These are phyloP conservation scores for Botryobasidium botryosum DNA, from an alignment of 768 basidiomycete species.

Conservation along the genomic window DNA sequence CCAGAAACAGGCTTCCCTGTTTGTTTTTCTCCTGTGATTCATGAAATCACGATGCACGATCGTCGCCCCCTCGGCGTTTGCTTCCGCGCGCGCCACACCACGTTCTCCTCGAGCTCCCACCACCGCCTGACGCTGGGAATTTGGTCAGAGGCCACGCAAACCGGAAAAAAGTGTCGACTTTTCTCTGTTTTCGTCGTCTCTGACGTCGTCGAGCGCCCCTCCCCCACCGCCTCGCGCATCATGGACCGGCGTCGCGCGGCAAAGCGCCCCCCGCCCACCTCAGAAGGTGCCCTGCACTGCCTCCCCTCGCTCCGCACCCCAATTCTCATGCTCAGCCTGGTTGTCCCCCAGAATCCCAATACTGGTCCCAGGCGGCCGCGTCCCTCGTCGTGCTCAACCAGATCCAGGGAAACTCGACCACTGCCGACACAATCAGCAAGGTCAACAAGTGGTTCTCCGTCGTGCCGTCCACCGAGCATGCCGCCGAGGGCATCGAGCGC, in stretches of 20 bases:
- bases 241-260: neutral
- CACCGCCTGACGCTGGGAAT: neutral
- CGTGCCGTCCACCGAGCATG: slow-evolving; percentile 54
- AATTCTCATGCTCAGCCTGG: neutral
- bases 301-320: neutral
- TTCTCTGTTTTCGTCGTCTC: too few relatives aligned
- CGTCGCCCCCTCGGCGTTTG: neutral
- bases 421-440: slow-evolving; percentile 44
- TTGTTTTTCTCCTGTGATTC: neutral
- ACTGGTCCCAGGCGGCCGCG: slow-evolving; percentile 16
- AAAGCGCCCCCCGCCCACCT: neutral
- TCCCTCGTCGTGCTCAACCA: slow-evolving; percentile 9
- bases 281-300: neutral
- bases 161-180: neutral
- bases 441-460: slow-evolving; percentile 54
- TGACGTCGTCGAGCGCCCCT: too few relatives aligned
- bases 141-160: neutral
- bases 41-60: neutral
- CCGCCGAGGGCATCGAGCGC: slow-evolving; percentile 47
- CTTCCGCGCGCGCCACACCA: neutral
- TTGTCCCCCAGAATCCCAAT: neutral
- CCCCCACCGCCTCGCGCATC: too few relatives aligned
- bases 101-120: neutral
- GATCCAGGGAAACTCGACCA: slow-evolving; percentile 33
- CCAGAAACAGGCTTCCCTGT: neutral